Conservation (phyloP, 495 filamentous ascomycete species). For the Cercophora samala region DNA sequence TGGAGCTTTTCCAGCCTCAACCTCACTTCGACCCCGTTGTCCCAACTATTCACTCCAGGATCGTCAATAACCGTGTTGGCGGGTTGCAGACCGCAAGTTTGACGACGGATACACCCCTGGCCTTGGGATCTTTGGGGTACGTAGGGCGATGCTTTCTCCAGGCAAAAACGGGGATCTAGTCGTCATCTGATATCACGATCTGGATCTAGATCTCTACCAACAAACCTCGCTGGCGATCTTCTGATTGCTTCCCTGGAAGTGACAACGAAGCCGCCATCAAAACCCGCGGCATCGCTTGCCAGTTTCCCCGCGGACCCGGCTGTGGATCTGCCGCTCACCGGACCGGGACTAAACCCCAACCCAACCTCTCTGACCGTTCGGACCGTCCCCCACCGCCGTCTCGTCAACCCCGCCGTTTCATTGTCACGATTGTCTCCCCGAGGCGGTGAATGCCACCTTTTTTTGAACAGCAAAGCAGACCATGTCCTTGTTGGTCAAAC, state of each 20-base stretch:
- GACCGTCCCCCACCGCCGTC: too few species aligned
- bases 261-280: not conserved
- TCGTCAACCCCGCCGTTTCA: not conserved
- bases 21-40: not conserved
- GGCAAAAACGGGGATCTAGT: not conserved
- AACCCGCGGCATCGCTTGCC: not conserved
- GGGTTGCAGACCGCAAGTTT: not conserved
- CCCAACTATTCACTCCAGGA: not conserved
- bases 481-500: not conserved
- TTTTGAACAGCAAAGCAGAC: not conserved
- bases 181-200: not conserved
- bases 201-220: not conserved
- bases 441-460: not conserved
- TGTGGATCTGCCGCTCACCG: not conserved
- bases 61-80: not conserved
- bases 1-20: not conserved
- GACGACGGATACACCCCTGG: not conserved
- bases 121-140: not conserved
- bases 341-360: not conserved
- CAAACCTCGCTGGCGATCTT: not conserved
- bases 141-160: not conserved
- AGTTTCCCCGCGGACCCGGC: not conserved
- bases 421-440: too few species aligned
- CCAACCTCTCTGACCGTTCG: not conserved
- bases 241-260: not conserved